Evolutionary conservation across 768 basidiomycete genomes (phyloP), one percentile per base, ranked within the genome.

Genomic region (Mycena rebaudengoi): DNA sequence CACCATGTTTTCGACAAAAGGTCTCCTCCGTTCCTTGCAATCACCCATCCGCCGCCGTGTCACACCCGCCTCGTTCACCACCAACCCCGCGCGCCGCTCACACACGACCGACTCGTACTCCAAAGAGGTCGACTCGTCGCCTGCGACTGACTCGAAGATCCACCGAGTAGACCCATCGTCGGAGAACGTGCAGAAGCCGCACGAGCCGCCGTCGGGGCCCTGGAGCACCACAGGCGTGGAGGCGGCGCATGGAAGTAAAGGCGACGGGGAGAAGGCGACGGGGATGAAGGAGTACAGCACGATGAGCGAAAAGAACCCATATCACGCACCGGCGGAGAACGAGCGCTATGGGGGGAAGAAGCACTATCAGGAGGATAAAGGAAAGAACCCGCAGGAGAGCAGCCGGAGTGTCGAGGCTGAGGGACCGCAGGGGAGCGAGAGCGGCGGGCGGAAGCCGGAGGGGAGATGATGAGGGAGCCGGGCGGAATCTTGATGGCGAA

Each of bases 101-200:
- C 79, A 85, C 66, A 75, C 74, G 2, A 62, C 73, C 7, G 85
- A 85, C 51, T 76, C 76, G 12, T 86, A 86, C 72, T 75, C 74
- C 44, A 83, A 85, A 62, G 84, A 86, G 33, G 71, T 78, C 32
- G 85, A 86, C 69, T 72, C 77, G 21, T 78, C 79, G 1, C 80
- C 83, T 5, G 79, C 83, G 1, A 58, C 71, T 2, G 78, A 82
- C 49, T 60, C 78, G n/a, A 77, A 70, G 6, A 74, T 83, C 51
- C 80, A 84, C 72, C 74, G 79, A n/a, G 79, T 87, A 30, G 85
- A 86, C 52, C 72, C 82, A 1, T 64, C 71, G 4, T 81, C 82
- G 3, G 80, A 83, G 49, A 73, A 73, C 3, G 81, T 77, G 0
- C 80, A 85, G 69, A 79, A 79, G 33, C 84, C 86, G 4, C 76